A percentile compares a stretch with the other conserved stretches of the same genome.
These are phyloP conservation scores for Pyrenophora seminiperda DNA, from an alignment of 2,329 filamentous ascomycete species.

Conservation along the genomic window DNA sequence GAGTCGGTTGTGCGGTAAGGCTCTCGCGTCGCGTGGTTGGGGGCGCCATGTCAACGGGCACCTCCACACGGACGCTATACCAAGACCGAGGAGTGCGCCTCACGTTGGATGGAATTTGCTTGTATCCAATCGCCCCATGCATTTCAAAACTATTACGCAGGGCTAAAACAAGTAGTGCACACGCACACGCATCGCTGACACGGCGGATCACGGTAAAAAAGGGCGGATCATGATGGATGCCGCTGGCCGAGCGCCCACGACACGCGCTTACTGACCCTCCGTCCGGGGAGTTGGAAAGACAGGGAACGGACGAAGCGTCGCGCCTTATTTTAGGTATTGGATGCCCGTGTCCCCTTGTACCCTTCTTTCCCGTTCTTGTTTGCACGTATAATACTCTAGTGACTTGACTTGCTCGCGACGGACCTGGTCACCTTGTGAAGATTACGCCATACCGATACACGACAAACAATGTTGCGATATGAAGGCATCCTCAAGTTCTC, in stretches of 20 bases:
- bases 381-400: background rate
- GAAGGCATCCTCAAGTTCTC: conserved; percentile 28
- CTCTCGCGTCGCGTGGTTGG: conserved; percentile 12
- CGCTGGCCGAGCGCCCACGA: conserved; percentile 18
- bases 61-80: conserved; percentile 2
- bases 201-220: conserved; percentile 3
- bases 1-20: conserved; percentile 3
- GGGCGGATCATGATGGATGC: conserved; percentile 17
- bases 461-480: conserved; percentile 26
- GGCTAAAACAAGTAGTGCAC: conserved; percentile 15
- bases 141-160: conserved; percentile 6
- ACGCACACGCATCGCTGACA: conserved; percentile 9
- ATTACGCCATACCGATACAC: background rate
- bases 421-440: conserved; percentile 5
- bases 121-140: conserved; percentile 12
- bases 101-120: conserved; percentile 2
- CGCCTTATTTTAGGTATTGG: conserved; percentile 21
- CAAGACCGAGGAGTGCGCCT: conserved; percentile 10
- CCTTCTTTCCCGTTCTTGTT: conserved; percentile 7
- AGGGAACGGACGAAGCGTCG: conserved; percentile 14
- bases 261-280: conserved; percentile 17
- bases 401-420: conserved; percentile 9
- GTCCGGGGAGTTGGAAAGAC: conserved; percentile 10
- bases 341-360: conserved; percentile 16
- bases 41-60: conserved; percentile 10